Percentiles rank a stretch among this genome's conserved stretches.
Evolutionary conservation across 2,329 filamentous ascomycete genomes (phyloP).

Genomic region (Aspergillus quadrilineatus): DNA sequence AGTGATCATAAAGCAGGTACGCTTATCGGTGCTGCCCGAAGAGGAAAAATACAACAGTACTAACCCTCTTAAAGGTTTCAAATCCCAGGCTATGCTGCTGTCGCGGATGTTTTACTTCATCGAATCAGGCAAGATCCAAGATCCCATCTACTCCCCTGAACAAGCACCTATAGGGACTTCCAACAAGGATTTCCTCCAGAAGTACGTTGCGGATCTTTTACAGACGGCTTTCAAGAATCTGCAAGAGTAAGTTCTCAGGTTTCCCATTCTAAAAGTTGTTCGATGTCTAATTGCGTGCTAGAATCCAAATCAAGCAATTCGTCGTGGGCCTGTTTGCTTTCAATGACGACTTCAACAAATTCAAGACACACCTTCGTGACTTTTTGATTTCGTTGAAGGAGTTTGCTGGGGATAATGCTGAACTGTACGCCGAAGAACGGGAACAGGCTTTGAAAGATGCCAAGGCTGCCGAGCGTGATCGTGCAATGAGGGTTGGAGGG

Average conservation of each 20-base stretch:
- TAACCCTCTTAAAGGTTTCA: slow-evolving; percentile 63
- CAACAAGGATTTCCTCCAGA: slow-evolving; percentile 86
- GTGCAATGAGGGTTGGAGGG: slow-evolving; percentile 91
- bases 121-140: slow-evolving; percentile 84
- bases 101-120: slow-evolving; percentile 96
- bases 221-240: slow-evolving; percentile 92
- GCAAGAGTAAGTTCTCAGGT: slow-evolving; percentile 63
- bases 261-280: not conserved
- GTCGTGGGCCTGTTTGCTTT: slow-evolving; percentile 84
- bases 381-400: slow-evolving; percentile 98
- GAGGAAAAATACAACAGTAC: not conserved
- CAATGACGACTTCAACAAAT: slow-evolving; percentile 87
- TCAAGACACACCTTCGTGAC: slow-evolving; percentile 93
- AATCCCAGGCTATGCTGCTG: slow-evolving; percentile 90
- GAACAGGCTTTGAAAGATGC: slow-evolving; percentile 86
- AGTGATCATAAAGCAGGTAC: slow-evolving; percentile 90
- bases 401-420: slow-evolving; percentile 91
- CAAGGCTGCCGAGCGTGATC: slow-evolving; percentile 84
- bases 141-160: slow-evolving; percentile 82
- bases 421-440: slow-evolving; percentile 90
- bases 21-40: slow-evolving; percentile 18
- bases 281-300: slow-evolving; percentile 47
- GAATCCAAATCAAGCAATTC: slow-evolving; percentile 82
- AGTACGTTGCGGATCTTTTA: slow-evolving; percentile 81
- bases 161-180: slow-evolving; percentile 79